Evolutionary conservation across 495 filamentous ascomycete species (phyloP).

Genomic region (Podospora anserina): DNA sequence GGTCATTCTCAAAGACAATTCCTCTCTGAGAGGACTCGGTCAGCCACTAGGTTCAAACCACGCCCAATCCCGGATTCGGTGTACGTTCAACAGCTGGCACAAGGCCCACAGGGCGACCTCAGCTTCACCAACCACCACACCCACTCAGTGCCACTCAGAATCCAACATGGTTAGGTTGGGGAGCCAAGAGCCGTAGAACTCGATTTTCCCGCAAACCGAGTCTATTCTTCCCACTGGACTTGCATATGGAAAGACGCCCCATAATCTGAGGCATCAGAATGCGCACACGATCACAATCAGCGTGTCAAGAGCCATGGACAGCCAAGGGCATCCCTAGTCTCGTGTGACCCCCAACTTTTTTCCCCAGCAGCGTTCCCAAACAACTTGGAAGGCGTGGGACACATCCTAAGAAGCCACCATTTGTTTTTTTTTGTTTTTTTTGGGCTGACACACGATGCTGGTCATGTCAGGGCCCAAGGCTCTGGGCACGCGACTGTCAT

Average conservation of each 20-base stretch:
- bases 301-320: background rate
- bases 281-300: background rate
- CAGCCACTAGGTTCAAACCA: background rate
- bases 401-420: background rate
- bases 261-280: background rate
- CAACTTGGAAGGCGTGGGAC: background rate
- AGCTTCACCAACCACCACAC: background rate
- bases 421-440: background rate
- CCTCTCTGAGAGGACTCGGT: background rate
- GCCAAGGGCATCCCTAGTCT: background rate
- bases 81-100: background rate
- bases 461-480: background rate
- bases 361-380: background rate
- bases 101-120: background rate
- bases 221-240: background rate
- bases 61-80: background rate
- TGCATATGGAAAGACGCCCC: background rate
- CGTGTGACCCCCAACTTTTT: slow-evolving; percentile 16
- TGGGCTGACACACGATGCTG: slow-evolving; percentile 1
- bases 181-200: background rate
- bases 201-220: background rate
- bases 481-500: background rate
- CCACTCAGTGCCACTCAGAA: background rate
- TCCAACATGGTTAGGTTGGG: background rate
- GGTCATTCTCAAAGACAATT: background rate